phyloP scores from a whole-genome alignment of 306 rosid species.

The Lathyrus tuberosus region DNA sequence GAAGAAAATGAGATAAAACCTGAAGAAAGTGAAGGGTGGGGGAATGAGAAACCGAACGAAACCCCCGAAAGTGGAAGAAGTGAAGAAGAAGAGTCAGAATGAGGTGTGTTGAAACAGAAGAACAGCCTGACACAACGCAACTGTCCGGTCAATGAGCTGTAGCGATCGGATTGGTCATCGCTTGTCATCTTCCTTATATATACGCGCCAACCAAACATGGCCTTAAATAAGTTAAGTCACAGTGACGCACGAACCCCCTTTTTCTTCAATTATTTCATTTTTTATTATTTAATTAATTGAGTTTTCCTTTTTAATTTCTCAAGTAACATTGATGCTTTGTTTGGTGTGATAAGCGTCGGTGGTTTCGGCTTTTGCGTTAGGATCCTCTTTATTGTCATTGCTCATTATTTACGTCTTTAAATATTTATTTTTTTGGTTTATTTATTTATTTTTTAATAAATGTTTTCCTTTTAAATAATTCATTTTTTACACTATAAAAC shows the following conservation, averaged over 20 bases:
- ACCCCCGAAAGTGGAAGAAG: conserved; percentile 40
- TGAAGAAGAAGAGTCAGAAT: conserved; percentile 38
- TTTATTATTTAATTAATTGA: not conserved
- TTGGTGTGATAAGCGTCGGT: conserved; percentile 26
- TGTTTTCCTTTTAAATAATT: too few species aligned
- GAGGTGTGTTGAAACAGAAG: conserved; percentile 17
- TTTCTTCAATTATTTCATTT: not conserved
- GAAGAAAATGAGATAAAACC: conserved; percentile 9
- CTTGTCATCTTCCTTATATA: conserved; percentile 32
- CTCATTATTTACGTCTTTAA: too few species aligned
- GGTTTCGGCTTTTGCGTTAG: conserved; percentile 38
- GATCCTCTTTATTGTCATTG: too few species aligned
- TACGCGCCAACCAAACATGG: conserved; percentile 38
- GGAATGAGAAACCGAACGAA: conserved; percentile 37
- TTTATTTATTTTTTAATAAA: too few species aligned
- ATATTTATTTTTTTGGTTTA: too few species aligned
- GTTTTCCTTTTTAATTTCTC: conserved; percentile 31
- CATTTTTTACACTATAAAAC: too few species aligned
- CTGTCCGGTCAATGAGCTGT: conserved; percentile 42
- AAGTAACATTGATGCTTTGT: conserved; percentile 37
- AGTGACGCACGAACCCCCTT: too few species aligned
- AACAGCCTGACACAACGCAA: conserved; percentile 28
- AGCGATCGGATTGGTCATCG: conserved; percentile 37
- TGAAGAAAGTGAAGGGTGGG: conserved; percentile 12
- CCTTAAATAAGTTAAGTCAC: not conserved